Evolutionary conservation across 345 rosid species (phyloP), one percentile per base, ranked within the genome.

Genomic region (Aurinia saxatilis): DNA sequence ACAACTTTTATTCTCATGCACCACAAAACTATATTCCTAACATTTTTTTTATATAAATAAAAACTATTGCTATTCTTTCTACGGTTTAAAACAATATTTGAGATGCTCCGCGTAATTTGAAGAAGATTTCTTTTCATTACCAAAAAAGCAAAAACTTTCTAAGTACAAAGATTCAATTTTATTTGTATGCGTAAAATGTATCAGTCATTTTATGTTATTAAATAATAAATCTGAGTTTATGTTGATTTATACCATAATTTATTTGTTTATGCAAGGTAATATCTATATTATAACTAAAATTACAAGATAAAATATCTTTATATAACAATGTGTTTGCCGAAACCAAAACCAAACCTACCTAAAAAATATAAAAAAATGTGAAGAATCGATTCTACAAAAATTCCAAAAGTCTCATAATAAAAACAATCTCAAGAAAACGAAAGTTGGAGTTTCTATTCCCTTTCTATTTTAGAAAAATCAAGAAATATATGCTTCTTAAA

Each of bases 391-490:
- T 61, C 74, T 7, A 2, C 57, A 44, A 63, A 69, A 38, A 41
- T 63, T 47, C 51, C 15, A 30, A 63, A 52, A 47, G 42, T 12
- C 36, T 48, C 6, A 37, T 18, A 38, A 29, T 30, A 45, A 30
- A 42, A 10, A n/a, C 10, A 48, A 53, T 49, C 3, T 39, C 23
- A 15, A 48, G 59, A 56, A 70, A 63, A 63, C 48, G 45, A 56
- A 48, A 30, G 60, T 57, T 23, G 60, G 70, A 63, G 69, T 70
- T 57, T 40, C 53, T 48, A 50, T 41, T 70, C 64, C 59, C 59
- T 63, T 63, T 70, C 74, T 27, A 63, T 57, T 57, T 70, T 53
- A 33, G 70, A 70, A 65, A 16, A 63, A 54, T 63, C 58, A 21
- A 25, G 11, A 39, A 63, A 33, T 52, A 53, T 33, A 63, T 23